phyloP scores from a whole-genome alignment of 2,329 filamentous ascomycete species.

The Diaporthe citri region DNA sequence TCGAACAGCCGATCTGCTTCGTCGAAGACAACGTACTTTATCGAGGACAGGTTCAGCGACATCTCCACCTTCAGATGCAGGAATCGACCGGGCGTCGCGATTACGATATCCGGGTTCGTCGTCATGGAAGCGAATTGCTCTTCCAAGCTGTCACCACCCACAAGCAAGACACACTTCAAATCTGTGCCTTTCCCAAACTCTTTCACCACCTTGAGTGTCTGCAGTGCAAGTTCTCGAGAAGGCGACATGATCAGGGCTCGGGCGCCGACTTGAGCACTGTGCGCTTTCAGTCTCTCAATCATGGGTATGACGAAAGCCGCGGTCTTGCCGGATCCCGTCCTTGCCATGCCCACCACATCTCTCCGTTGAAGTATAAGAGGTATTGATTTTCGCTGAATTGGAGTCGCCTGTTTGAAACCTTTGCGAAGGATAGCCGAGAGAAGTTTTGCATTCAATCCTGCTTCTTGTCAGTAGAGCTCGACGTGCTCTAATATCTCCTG shows the following conservation, averaged over 20 bases:
- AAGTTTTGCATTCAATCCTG: slow-evolving; percentile 82
- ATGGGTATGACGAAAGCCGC: slow-evolving; percentile 98
- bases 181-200: slow-evolving; percentile 93
- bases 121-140: slow-evolving; percentile 96
- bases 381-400: slow-evolving; percentile 97
- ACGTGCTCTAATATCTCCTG: too few species aligned
- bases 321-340: slow-evolving; percentile 99
- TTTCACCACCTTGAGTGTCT: slow-evolving; percentile 96
- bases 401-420: slow-evolving; percentile 95
- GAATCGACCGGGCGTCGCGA: slow-evolving; percentile 96
- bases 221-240: slow-evolving; percentile 92
- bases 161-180: slow-evolving; percentile 87
- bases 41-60: slow-evolving; percentile 88
- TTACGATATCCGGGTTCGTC: slow-evolving; percentile 95
- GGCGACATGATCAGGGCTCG: slow-evolving; percentile 91
- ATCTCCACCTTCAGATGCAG: slow-evolving; percentile 98
- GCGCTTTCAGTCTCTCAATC: slow-evolving; percentile 92
- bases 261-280: slow-evolving; percentile 88
- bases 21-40: slow-evolving; percentile 96
- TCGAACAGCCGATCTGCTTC: slow-evolving; percentile 97
- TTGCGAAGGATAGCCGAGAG: slow-evolving; percentile 93
- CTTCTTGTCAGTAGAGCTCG: slow-evolving; percentile 39
- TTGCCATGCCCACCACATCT: slow-evolving; percentile 98
- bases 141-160: slow-evolving; percentile 95
- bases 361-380: slow-evolving; percentile 89